phyloP scores from a whole-genome alignment of 2,329 filamentous ascomycete species.

The Colletotrichum sp. region DNA sequence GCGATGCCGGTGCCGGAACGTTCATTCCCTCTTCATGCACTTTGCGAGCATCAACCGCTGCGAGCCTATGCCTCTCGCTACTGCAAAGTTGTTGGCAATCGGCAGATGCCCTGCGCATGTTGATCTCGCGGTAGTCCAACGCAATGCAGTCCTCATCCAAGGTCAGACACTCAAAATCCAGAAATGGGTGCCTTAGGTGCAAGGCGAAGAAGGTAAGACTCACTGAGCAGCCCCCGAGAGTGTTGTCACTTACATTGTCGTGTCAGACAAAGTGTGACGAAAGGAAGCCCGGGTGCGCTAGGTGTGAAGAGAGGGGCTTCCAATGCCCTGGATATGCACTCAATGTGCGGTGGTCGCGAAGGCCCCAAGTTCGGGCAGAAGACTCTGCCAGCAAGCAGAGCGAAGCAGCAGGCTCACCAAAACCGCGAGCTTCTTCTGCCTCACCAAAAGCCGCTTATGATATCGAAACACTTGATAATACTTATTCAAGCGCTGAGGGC shows the following conservation, averaged over 20 bases:
- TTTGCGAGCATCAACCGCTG: not conserved
- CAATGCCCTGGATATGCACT: slow-evolving; percentile 27
- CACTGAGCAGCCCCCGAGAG: accelerated
- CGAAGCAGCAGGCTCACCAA: accelerated
- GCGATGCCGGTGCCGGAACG: not conserved
- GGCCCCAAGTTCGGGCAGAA: slow-evolving; percentile 17
- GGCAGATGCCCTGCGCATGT: not conserved
- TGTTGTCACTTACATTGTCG: not conserved
- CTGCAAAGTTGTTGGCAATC: not conserved
- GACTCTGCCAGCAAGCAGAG: accelerated
- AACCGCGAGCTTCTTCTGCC: accelerated
- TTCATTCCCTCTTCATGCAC: not conserved
- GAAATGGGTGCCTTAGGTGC: accelerated
- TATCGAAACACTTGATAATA: accelerated
- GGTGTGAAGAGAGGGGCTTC: slow-evolving; percentile 23
- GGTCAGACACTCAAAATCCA: not conserved
- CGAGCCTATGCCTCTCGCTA: not conserved
- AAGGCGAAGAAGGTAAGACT: not conserved
- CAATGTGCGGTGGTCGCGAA: slow-evolving; percentile 27
- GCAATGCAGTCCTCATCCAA: not conserved
- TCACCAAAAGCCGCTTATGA: accelerated
- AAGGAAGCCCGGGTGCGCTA: slow-evolving; percentile 21
- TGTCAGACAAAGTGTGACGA: slow-evolving; percentile 26
- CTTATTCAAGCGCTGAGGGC: not conserved
- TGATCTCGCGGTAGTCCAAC: accelerated